Conservation (phyloP, 176 grass and related monocot species). For the Bromus sterilis region DNA sequence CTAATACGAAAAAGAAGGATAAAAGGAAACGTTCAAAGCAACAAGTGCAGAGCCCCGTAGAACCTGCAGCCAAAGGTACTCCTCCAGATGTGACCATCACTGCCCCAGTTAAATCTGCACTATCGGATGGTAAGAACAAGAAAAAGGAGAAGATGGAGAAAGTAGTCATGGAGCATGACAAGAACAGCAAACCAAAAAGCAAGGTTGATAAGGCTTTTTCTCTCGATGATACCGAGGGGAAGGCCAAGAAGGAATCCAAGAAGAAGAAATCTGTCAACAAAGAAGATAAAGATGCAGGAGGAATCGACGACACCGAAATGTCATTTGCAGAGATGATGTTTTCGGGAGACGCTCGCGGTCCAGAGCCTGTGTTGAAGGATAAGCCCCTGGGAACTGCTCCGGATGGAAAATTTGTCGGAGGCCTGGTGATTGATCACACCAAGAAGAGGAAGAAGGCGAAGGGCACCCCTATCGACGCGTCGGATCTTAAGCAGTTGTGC, state of each 20-base stretch:
- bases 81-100: not conserved
- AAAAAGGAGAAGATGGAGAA: conserved; percentile 27
- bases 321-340: conserved; percentile 57
- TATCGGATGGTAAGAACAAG: conserved; percentile 10
- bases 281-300: conserved; percentile 32
- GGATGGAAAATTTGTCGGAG: conserved; percentile 24
- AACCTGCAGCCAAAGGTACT: not conserved
- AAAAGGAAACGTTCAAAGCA: conserved; percentile 33
- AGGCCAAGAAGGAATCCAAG: conserved; percentile 32
- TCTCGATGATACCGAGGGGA: not conserved
- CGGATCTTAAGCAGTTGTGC: conserved; percentile 41
- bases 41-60: not conserved
- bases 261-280: conserved; percentile 24
- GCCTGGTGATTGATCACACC: conserved; percentile 63
- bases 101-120: conserved; percentile 8
- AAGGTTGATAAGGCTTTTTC: conserved; percentile 23
- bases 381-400: conserved; percentile 18
- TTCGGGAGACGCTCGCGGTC: not conserved
- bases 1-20: conserved; percentile 21
- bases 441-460: conserved; percentile 66
- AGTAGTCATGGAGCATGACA: not conserved
- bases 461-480: conserved; percentile 10
- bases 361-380: conserved; percentile 21
- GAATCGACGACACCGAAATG: conserved; percentile 54
- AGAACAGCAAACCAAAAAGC: conserved; percentile 24